These are phyloP conservation scores for Rosa chinensis DNA, from an alignment of 306 rosid genomes.

Conservation along the genomic window DNA sequence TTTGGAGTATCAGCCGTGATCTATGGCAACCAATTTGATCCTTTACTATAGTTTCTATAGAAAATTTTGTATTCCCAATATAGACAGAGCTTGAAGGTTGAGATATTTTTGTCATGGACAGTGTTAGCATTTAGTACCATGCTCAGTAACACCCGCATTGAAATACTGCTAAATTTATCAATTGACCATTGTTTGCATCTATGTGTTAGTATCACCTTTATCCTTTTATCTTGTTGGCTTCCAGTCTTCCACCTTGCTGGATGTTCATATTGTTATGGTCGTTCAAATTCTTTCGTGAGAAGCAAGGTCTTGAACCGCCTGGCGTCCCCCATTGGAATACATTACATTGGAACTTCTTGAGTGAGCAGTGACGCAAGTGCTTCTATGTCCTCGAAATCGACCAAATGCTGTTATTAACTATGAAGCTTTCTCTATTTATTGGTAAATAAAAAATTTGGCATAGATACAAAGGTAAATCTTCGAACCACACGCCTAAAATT, in stretches of 20 bases:
- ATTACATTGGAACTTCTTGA: too few relatives aligned
- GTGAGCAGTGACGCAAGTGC: too few relatives aligned
- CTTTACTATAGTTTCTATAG: slow-evolving; percentile 9
- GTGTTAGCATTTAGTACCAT: not conserved
- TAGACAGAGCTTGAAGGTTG: not conserved
- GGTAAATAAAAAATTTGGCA: too few relatives aligned
- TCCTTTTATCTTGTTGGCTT: not conserved
- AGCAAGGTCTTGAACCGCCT: not conserved
- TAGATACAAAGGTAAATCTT: too few relatives aligned
- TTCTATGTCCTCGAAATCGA: too few relatives aligned
- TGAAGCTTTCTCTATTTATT: too few relatives aligned
- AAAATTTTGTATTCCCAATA: slow-evolving; percentile 27
- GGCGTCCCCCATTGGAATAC: too few relatives aligned
- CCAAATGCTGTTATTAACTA: too few relatives aligned
- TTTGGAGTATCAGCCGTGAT: slow-evolving; percentile 1
- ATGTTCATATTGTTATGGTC: not conserved
- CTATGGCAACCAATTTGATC: not conserved
- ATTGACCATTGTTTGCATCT: not conserved
- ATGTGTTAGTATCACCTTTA: not conserved
- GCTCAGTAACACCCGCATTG: not conserved
- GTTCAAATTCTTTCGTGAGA: not conserved
- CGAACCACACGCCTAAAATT: too few relatives aligned
- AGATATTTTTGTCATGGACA: not conserved
- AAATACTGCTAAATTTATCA: not conserved
- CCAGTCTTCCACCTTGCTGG: not conserved